Conservation (phyloP, 192 early-diverging fungal species). For the Podila epigama region DNA sequence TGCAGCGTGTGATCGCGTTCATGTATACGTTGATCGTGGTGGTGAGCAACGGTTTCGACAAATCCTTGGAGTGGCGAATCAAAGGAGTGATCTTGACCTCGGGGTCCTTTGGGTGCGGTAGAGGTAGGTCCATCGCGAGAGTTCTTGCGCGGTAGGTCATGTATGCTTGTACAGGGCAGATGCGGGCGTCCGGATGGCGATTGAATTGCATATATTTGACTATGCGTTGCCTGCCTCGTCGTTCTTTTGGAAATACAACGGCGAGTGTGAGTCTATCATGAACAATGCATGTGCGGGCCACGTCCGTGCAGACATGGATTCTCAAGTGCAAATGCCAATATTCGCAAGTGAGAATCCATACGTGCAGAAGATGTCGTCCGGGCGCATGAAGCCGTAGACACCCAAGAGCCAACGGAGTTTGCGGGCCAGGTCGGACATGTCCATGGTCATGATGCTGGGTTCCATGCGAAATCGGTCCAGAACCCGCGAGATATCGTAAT, state of each 20-base stretch:
- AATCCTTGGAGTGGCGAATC: not conserved
- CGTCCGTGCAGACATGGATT: too few relatives aligned
- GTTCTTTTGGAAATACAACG: conserved; percentile 20
- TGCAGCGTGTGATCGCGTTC: not conserved
- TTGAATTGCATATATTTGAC: not conserved
- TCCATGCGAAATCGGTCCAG: too few relatives aligned
- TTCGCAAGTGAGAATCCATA: too few relatives aligned
- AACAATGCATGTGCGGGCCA: not conserved
- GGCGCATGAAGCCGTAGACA: conserved; percentile 14
- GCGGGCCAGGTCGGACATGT: not conserved
- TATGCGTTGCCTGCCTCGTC: conserved; percentile 5
- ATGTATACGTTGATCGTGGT: not conserved
- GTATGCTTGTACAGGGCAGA: conserved; percentile 15
- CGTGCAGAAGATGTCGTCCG: conserved; percentile 12
- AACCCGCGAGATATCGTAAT: too few relatives aligned
- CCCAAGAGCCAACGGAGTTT: not conserved
- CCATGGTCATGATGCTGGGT: too few relatives aligned
- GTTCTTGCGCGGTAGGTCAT: not conserved
- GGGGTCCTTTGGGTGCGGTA: conserved; percentile 7
- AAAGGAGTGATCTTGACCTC: conserved; percentile 5
- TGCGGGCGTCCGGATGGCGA: not conserved
- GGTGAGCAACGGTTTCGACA: not conserved
- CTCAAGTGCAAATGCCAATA: too few relatives aligned
- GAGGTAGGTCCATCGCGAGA: not conserved
- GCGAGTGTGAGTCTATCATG: not conserved